phyloP scores from a whole-genome alignment of 257 asterid species.

The Lantana camara region DNA sequence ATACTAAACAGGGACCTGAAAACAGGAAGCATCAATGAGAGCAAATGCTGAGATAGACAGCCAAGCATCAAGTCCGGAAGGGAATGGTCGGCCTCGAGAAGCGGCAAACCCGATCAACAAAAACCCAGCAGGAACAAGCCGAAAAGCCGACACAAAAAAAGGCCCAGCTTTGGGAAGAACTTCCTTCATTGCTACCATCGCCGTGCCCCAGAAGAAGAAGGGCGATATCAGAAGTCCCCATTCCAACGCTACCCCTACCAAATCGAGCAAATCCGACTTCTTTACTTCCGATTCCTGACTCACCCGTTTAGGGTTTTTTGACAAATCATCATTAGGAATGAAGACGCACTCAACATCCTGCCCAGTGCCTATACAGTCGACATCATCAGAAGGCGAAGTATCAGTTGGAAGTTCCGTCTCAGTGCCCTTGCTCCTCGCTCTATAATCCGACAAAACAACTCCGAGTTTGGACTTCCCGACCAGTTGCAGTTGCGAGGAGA shows the following conservation, averaged over 20 bases:
- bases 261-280: slow-evolving; percentile 32
- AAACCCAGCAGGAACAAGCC: slow-evolving; percentile 91
- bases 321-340: slow-evolving; percentile 37
- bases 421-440: slow-evolving; percentile 43
- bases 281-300: slow-evolving; percentile 32
- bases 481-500: slow-evolving; percentile 22
- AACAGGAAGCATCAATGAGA: slow-evolving; percentile 84
- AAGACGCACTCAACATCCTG: slow-evolving; percentile 61
- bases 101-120: slow-evolving; percentile 77
- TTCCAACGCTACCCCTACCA: slow-evolving; percentile 51
- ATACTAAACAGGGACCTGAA: slow-evolving; percentile 63
- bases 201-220: slow-evolving; percentile 99
- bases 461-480: slow-evolving; percentile 10
- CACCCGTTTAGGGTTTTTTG: slow-evolving; percentile 29
- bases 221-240: slow-evolving; percentile 88
- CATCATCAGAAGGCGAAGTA: slow-evolving; percentile 42
- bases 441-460: slow-evolving; percentile 29
- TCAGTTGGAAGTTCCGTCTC: slow-evolving; percentile 44
- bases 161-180: slow-evolving; percentile 89
- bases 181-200: slow-evolving; percentile 99
- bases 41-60: slow-evolving; percentile 74
- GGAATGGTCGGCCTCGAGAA: slow-evolving; percentile 62
- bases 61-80: slow-evolving; percentile 90
- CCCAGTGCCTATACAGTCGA: slow-evolving; percentile 73
- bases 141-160: slow-evolving; percentile 78